Evolutionary conservation across 768 basidiomycete genomes (phyloP).

Genomic region (Amanita rubescens): DNA sequence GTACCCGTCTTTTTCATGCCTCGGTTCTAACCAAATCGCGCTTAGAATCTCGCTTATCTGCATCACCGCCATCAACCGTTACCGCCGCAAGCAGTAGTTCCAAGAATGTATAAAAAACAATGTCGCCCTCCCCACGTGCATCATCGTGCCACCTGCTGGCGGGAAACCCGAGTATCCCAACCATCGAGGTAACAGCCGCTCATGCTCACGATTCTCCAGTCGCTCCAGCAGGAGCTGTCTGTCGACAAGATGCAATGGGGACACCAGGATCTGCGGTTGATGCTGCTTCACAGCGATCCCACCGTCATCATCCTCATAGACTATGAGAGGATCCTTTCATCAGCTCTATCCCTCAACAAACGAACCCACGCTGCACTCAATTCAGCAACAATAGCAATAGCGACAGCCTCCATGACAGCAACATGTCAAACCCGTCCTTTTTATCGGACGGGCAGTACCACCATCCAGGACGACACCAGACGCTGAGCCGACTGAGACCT

Average conservation of each 20-base stretch:
- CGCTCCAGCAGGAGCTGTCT: conserved; percentile 28
- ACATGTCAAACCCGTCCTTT: too few species aligned
- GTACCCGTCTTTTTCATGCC: conserved; percentile 10
- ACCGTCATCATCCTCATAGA: conserved; percentile 3
- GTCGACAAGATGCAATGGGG: conserved; percentile 31
- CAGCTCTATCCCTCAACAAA: conserved; percentile 2
- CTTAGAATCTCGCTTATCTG: conserved; percentile 6
- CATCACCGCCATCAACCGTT: conserved; percentile 9
- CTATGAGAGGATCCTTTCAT: not conserved
- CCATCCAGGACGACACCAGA: too few species aligned
- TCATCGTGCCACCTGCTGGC: conserved; percentile 7
- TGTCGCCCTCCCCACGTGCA: conserved; percentile 5
- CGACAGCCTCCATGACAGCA: not conserved
- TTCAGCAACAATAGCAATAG: not conserved
- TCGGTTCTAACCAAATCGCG: conserved; percentile 1
- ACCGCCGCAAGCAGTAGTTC: conserved; percentile 1
- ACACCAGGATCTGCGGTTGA: not conserved
- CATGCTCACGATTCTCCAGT: conserved; percentile 25
- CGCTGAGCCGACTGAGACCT: too few species aligned
- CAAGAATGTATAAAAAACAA: conserved; percentile 7
- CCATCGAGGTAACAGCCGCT: conserved; percentile 10
- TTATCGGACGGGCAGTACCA: too few species aligned
- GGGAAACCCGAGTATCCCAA: conserved; percentile 7
- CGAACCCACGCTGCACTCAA: not conserved
- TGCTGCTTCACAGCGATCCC: conserved; percentile 2